Base-by-base conservation (phyloP, 208 protist genomes). In the Trypanosoma melophagium region DNA sequence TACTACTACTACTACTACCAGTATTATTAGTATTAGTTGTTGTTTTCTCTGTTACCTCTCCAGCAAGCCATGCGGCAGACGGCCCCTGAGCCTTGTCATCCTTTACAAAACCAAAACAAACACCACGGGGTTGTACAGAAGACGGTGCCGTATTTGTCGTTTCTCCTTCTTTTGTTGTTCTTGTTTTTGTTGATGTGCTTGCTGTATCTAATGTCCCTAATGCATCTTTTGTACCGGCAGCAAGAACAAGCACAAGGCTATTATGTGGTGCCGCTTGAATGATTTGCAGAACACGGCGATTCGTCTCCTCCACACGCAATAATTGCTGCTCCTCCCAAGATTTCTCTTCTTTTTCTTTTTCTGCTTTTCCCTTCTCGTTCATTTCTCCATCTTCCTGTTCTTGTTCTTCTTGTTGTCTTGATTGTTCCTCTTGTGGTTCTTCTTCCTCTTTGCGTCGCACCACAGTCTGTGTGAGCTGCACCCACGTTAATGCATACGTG, bases 51-150 rank as follows among this genome's bases (percentile, higher is more conserved):
- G 31, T 3, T 42, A 14, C 3, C 38, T 35, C 35, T 38, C 58
- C 21, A 17, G 60, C 56, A 41, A 71, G 64, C 71, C 71, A 71
- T 38, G 44, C 47, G 7, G 21, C 64, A 0, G 66, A 53, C 8
- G 86, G 85, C 4, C 83, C 83, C 14, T 52, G 17, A 8, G 77
- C 75, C 16, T 44, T 77, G 28, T 72, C 66, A 54, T 95, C 89
- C 74, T 95, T 95, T 51, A 95, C 72, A 45, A 92, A 92, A 3
- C 73, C 81, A 69, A 95, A 95, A 47, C 76, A 83, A 1, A 79
- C 75, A 8, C 89, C 89, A 21, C 85, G 84, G 13, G 77, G 76
- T 1, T 64, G 56, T 14, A 28, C 45, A 10, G 50, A 16, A n/a
- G 17, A 21, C 38, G 47, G 14, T 17, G 19, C 54, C 7, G 40